Conservation (phyloP, 495 filamentous ascomycete species). For the Xylaria telfairii region DNA sequence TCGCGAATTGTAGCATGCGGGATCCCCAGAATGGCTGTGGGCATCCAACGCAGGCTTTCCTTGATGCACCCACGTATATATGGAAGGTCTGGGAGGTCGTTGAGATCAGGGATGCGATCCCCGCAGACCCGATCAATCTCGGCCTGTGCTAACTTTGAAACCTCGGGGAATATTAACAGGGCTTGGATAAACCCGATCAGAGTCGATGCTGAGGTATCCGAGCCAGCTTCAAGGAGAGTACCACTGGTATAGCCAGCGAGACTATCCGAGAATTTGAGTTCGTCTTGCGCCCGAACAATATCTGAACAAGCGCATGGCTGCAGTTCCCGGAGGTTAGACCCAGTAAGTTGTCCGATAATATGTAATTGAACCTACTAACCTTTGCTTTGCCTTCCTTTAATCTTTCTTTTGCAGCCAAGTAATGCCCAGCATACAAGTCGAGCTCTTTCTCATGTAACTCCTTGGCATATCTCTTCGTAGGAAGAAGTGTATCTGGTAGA, state of each 20-base stretch:
- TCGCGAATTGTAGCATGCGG: conserved; percentile 57
- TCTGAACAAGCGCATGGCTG: conserved; percentile 29
- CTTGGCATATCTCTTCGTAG: conserved; percentile 36
- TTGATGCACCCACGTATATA: conserved; percentile 55
- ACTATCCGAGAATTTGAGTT: conserved; percentile 30
- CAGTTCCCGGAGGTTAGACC: not conserved
- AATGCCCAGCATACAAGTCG: conserved; percentile 46
- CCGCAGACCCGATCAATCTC: conserved; percentile 25
- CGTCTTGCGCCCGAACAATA: conserved; percentile 31
- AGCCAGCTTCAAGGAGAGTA: conserved; percentile 54
- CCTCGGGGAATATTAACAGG: conserved; percentile 14
- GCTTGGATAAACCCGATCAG: conserved; percentile 41
- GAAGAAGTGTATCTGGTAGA: conserved; percentile 51
- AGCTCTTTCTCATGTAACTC: conserved; percentile 39
- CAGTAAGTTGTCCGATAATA: not conserved
- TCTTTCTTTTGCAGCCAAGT: conserved; percentile 45
- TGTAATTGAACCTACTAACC: conserved; percentile 6
- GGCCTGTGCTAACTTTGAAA: not conserved
- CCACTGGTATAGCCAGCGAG: conserved; percentile 39
- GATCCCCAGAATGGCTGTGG: conserved; percentile 56
- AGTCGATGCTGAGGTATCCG: conserved; percentile 57
- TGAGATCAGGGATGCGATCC: conserved; percentile 51
- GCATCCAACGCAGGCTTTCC: conserved; percentile 61
- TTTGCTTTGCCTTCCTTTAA: conserved; percentile 41
- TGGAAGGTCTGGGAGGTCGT: conserved; percentile 52